A percentile compares a stretch with the other conserved stretches of the same genome.
These are phyloP conservation scores for Suillus occidentalis DNA, from an alignment of 768 basidiomycete genomes.

Conservation along the genomic window DNA sequence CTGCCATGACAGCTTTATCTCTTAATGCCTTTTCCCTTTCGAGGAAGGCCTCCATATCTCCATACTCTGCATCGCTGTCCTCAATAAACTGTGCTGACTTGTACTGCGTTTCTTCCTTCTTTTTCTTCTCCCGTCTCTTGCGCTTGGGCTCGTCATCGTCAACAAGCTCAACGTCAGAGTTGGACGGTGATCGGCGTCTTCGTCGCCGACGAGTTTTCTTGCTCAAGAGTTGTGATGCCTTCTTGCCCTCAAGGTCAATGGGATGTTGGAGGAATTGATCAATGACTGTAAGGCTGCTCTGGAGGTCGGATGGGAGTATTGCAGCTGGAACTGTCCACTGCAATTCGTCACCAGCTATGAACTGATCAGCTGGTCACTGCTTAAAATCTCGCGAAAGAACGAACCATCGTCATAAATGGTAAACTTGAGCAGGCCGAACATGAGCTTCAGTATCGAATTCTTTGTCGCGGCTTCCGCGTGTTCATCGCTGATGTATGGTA, in stretches of 20 bases:
- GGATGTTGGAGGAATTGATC: slow-evolving; percentile 82
- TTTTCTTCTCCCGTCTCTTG: slow-evolving; percentile 48
- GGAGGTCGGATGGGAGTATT: slow-evolving; percentile 66
- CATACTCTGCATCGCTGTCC: slow-evolving; percentile 85
- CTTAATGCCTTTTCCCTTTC: slow-evolving; percentile 67
- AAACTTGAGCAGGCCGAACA: slow-evolving; percentile 82
- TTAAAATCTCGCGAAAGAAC: slow-evolving; percentile 16
- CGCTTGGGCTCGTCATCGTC: slow-evolving; percentile 37
- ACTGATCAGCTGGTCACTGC: slow-evolving; percentile 8
- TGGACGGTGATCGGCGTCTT: slow-evolving; percentile 48
- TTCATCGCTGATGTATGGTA: slow-evolving; percentile 75
- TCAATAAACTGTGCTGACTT: slow-evolving; percentile 91
- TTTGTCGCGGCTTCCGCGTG: slow-evolving; percentile 75
- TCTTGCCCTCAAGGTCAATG: slow-evolving; percentile 77
- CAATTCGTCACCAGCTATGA: slow-evolving; percentile 62
- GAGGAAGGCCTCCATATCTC: slow-evolving; percentile 80
- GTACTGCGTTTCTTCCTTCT: slow-evolving; percentile 71
- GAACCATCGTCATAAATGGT: slow-evolving; percentile 64
- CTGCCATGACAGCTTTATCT: slow-evolving; percentile 48
- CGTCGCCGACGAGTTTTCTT: slow-evolving; percentile 60
- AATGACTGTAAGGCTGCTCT: slow-evolving; percentile 71
- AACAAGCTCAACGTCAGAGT: slow-evolving; percentile 38
- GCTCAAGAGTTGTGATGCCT: slow-evolving; percentile 65
- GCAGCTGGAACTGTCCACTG: slow-evolving; percentile 84
- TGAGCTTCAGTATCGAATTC: slow-evolving; percentile 77